These are phyloP conservation scores for Calonectria multiphialidica DNA, from an alignment of 2,329 filamentous ascomycete species.

Conservation along the genomic window DNA sequence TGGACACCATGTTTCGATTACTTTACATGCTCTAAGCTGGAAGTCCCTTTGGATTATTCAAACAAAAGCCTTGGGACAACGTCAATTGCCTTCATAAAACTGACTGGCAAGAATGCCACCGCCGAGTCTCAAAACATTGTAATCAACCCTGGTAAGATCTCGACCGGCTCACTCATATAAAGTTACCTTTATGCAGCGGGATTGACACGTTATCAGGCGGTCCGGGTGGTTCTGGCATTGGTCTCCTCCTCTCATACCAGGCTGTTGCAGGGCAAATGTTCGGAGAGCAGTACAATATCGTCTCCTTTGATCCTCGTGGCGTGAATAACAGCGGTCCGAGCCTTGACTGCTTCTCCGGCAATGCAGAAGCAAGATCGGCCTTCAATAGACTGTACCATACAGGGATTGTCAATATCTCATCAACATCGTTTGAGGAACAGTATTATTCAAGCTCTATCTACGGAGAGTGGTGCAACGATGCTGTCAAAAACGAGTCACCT, in stretches of 20 bases:
- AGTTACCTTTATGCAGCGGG: background rate
- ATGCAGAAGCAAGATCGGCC: slow-evolving; percentile 41
- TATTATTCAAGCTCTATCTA: slow-evolving; percentile 47
- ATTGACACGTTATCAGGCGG: slow-evolving; percentile 46
- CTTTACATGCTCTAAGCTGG: slow-evolving; percentile 44
- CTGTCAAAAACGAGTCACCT: slow-evolving; percentile 39
- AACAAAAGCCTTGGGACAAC: slow-evolving; percentile 43
- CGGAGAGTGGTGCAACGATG: slow-evolving; percentile 48
- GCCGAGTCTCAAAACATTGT: slow-evolving; percentile 43
- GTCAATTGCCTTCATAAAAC: slow-evolving; percentile 46
- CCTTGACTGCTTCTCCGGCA: slow-evolving; percentile 47
- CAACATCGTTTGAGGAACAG: slow-evolving; percentile 43
- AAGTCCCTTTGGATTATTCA: slow-evolving; percentile 48
- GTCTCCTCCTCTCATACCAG: slow-evolving; percentile 13
- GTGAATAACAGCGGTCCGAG: slow-evolving; percentile 49
- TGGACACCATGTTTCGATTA: slow-evolving; percentile 48
- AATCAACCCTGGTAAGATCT: slow-evolving; percentile 42
- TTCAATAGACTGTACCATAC: slow-evolving; percentile 43
- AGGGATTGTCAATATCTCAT: slow-evolving; percentile 44
- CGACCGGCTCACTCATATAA: background rate
- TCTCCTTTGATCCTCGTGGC: slow-evolving; percentile 57
- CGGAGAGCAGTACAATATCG: slow-evolving; percentile 55
- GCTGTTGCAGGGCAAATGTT: slow-evolving; percentile 41
- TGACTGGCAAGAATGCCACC: slow-evolving; percentile 46
- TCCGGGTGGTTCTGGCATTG: slow-evolving; percentile 50